Evolutionary conservation across 306 rosid genomes (phyloP).

Genomic region (Cucumis melo): DNA sequence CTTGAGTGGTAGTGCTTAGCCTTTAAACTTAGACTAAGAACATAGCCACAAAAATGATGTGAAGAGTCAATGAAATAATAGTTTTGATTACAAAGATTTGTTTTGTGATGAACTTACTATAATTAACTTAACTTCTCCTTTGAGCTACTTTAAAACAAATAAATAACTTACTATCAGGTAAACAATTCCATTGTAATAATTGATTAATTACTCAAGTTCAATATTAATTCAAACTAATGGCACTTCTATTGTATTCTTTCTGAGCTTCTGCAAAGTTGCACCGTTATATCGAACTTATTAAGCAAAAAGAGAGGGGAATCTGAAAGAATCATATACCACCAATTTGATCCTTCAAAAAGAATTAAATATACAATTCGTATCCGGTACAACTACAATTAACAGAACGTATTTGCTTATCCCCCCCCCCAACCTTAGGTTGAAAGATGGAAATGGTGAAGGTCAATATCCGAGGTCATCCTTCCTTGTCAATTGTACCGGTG

Average conservation of each 20-base stretch:
- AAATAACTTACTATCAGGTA: too few relatives aligned
- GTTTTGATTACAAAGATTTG: too few relatives aligned
- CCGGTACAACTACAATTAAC: background rate
- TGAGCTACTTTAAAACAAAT: too few relatives aligned
- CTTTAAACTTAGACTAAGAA: too few relatives aligned
- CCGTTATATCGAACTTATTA: background rate
- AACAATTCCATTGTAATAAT: too few relatives aligned
- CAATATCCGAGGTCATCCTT: constrained; percentile 59
- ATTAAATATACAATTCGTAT: background rate
- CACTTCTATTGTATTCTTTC: background rate
- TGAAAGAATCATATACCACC: background rate
- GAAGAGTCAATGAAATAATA: too few relatives aligned
- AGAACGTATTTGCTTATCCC: background rate
- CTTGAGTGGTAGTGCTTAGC: too few relatives aligned
- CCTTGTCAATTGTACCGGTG: constrained; percentile 57
- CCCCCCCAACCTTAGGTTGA: constrained; percentile 29
- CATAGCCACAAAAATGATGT: too few relatives aligned
- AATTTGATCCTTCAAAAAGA: background rate
- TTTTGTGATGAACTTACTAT: too few relatives aligned
- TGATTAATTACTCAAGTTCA: too few relatives aligned
- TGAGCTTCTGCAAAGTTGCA: background rate
- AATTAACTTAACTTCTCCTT: too few relatives aligned
- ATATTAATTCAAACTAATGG: too few relatives aligned
- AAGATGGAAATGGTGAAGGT: constrained; percentile 36
- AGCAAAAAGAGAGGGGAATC: background rate